These are phyloP conservation scores for Ceratocystis cacaofunesta DNA, from an alignment of 2,329 filamentous ascomycete genomes.

Conservation along the genomic window DNA sequence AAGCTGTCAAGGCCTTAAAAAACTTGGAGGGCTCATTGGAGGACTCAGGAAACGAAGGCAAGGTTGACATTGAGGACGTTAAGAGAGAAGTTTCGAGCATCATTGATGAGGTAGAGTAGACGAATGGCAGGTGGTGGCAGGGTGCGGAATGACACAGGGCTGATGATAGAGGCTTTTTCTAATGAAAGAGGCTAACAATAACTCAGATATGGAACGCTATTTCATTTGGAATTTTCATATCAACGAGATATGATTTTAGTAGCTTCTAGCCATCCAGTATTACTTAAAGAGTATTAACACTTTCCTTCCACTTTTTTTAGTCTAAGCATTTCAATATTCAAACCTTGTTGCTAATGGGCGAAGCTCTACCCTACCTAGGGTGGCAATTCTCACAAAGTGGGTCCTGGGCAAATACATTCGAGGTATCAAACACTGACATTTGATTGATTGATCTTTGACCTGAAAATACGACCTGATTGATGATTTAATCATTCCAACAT, in stretches of 20 bases:
- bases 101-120: conserved; percentile 1
- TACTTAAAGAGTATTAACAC: too few relatives aligned
- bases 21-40: conserved; percentile 3
- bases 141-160: background rate
- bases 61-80: background rate
- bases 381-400: conserved; percentile 8
- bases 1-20: background rate
- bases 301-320: too few relatives aligned
- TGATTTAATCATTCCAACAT: background rate
- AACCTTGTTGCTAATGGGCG: background rate
- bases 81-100: conserved; percentile 7
- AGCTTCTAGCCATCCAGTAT: too few relatives aligned
- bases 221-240: too few relatives aligned
- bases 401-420: background rate
- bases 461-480: background rate
- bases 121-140: background rate
- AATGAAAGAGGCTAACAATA: background rate
- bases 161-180: background rate
- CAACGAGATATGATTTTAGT: too few relatives aligned
- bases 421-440: background rate
- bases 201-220: too few relatives aligned
- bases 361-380: background rate
- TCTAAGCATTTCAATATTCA: background rate
- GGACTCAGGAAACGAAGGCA: background rate
- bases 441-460: background rate